A percentile compares a stretch with the other conserved stretches of the same genome.
These are phyloP conservation scores for Grosmannia huntii DNA, from an alignment of 2,329 filamentous ascomycete species.

Conservation along the genomic window DNA sequence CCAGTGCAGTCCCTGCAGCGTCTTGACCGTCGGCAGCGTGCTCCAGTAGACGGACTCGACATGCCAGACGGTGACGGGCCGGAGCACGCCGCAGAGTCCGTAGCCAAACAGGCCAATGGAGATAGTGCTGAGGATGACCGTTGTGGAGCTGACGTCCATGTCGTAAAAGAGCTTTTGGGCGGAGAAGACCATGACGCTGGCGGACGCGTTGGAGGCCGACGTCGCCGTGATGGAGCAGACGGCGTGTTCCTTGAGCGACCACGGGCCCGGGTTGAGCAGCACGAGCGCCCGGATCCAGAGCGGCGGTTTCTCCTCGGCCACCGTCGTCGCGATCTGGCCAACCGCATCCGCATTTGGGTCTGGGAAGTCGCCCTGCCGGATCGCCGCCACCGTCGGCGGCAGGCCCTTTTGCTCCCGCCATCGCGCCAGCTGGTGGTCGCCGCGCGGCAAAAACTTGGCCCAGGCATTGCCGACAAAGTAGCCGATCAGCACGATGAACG, in stretches of 20 bases:
- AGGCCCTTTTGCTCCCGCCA: conserved; percentile 25
- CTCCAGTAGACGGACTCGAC: conserved; percentile 45
- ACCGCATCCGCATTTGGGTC: too few species aligned
- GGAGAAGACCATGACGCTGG: conserved; percentile 29
- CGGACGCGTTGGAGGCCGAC: conserved; percentile 35
- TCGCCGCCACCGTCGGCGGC: too few species aligned
- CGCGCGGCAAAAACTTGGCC: conserved; percentile 35
- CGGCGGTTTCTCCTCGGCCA: conserved; percentile 22
- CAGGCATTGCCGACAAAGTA: conserved; percentile 40
- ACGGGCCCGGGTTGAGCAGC: conserved; percentile 38
- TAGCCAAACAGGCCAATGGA: conserved; percentile 45
- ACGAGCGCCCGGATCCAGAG: conserved; percentile 24
- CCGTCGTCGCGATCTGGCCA: neutral
- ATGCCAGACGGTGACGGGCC: conserved; percentile 41
- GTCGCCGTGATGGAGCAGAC: conserved; percentile 41
- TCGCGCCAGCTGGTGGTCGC: conserved; percentile 32
- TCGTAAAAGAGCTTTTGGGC: conserved; percentile 40
- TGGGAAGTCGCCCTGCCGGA: too few species aligned
- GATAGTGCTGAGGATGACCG: conserved; percentile 34
- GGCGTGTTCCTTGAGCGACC: conserved; percentile 43
- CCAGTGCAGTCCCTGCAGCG: conserved; percentile 42
- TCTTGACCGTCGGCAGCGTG: conserved; percentile 38
- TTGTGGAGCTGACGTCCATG: conserved; percentile 28
- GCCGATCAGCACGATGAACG: conserved; percentile 43
- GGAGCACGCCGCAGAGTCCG: conserved; percentile 37